Evolutionary conservation across 768 basidiomycete species (phyloP).

Genomic region (Tubosaeta brunneosetosa): DNA sequence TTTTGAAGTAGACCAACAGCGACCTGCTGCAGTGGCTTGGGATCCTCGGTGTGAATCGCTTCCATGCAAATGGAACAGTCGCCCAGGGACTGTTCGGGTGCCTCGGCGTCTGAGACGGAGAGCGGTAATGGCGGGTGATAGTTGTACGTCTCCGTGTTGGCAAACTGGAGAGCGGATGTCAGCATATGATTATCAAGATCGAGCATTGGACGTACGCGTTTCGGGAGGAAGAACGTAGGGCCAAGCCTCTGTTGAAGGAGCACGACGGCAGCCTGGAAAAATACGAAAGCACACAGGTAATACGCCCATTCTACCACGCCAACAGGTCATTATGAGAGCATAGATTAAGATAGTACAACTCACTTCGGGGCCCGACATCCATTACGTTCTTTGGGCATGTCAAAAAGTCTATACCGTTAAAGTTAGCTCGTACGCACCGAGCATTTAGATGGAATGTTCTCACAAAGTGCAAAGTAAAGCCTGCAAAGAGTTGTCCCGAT

Average conservation of each 20-base stretch:
- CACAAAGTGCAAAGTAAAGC: slow-evolving; percentile 70
- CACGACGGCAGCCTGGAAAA: slow-evolving; percentile 57
- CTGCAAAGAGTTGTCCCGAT: slow-evolving; percentile 73
- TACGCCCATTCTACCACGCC: slow-evolving; percentile 57
- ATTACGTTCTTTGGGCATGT: slow-evolving; percentile 82
- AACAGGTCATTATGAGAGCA: slow-evolving; percentile 1
- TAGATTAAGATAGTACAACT: slow-evolving; percentile 15
- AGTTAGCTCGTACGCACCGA: background rate
- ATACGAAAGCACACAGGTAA: slow-evolving; percentile 53
- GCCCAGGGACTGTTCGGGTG: slow-evolving; percentile 70
- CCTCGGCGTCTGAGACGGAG: slow-evolving; percentile 59
- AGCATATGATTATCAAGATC: background rate
- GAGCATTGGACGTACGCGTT: slow-evolving; percentile 41
- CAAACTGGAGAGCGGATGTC: slow-evolving; percentile 40
- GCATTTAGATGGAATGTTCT: slow-evolving; percentile 27
- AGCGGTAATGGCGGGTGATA: slow-evolving; percentile 77
- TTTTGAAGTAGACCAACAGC: slow-evolving; percentile 36
- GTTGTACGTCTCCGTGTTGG: slow-evolving; percentile 61
- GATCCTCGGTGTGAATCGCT: slow-evolving; percentile 55
- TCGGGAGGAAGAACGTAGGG: slow-evolving; percentile 80
- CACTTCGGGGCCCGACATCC: slow-evolving; percentile 72
- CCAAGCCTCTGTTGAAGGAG: slow-evolving; percentile 73
- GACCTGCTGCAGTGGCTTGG: slow-evolving; percentile 32
- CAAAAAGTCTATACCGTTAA: slow-evolving; percentile 60
- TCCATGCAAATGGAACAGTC: slow-evolving; percentile 97